Conservation (phyloP, 106 monocot species). For the Allium sativum region DNA sequence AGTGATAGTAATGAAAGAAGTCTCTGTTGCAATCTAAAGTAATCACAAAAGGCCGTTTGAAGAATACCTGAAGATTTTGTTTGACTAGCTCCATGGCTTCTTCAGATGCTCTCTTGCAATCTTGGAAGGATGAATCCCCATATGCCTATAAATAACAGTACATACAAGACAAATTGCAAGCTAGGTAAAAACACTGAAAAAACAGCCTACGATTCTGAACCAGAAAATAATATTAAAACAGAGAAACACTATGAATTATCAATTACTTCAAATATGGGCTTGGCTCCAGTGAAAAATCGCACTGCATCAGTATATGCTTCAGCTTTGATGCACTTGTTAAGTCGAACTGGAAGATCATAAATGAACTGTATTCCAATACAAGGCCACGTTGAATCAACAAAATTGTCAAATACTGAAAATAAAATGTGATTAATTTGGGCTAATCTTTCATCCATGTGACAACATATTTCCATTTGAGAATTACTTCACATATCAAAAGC, state of each 20-base stretch:
- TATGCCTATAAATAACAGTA: constrained; percentile 48
- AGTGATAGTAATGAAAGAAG: too few species aligned
- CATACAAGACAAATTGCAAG: too few species aligned
- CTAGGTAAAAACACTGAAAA: too few species aligned
- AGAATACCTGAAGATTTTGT: constrained; percentile 72
- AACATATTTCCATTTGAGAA: too few species aligned
- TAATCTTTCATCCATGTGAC: too few species aligned
- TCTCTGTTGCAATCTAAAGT: too few species aligned
- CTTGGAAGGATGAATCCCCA: constrained; percentile 93
- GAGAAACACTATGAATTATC: not conserved
- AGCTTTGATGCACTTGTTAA: constrained; percentile 77
- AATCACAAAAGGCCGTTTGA: not conserved
- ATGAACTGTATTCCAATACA: constrained; percentile 60
- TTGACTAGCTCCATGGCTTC: constrained; percentile 71
- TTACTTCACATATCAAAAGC: too few species aligned
- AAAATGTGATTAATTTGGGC: too few species aligned
- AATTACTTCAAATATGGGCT: constrained; percentile 87
- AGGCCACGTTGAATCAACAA: too few species aligned
- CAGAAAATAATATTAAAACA: too few species aligned
- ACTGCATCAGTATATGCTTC: constrained; percentile 99
- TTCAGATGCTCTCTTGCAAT: constrained; percentile 95
- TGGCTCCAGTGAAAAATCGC: constrained; percentile 86
- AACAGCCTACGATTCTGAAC: too few species aligned
- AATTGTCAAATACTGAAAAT: too few species aligned
- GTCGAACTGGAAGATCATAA: constrained; percentile 87